phyloP scores from a whole-genome alignment of 1,284 basidiomycete species.

The Ustilago trichophora region DNA sequence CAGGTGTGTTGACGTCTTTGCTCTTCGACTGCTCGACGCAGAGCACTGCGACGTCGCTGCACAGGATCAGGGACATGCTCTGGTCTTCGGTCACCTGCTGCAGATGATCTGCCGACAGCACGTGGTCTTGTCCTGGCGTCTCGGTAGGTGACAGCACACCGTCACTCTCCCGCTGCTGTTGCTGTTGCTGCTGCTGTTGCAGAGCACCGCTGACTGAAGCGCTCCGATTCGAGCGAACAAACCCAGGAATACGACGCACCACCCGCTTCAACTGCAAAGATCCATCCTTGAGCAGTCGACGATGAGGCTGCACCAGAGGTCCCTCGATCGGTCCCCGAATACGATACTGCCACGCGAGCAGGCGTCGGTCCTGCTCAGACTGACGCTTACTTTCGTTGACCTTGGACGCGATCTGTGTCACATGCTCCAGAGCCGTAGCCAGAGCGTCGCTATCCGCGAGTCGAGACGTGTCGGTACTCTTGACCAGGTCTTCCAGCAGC shows the following conservation, averaged over 20 bases:
- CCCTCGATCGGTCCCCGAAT: slow-evolving; percentile 91
- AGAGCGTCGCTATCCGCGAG: slow-evolving; percentile 40
- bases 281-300: slow-evolving; percentile 74
- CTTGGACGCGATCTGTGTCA: slow-evolving; percentile 58
- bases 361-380: slow-evolving; percentile 49
- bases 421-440: slow-evolving; percentile 54
- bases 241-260: slow-evolving; percentile 85
- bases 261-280: slow-evolving; percentile 82
- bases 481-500: slow-evolving; percentile 69
- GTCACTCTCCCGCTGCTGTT: slow-evolving; percentile 1
- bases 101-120: slow-evolving; percentile 86
- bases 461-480: slow-evolving; percentile 47
- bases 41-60: slow-evolving; percentile 90
- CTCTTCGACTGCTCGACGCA: slow-evolving; percentile 74
- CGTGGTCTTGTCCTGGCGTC: slow-evolving; percentile 50
- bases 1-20: slow-evolving; percentile 18
- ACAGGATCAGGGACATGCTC: slow-evolving; percentile 72
- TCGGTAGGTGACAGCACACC: slow-evolving; percentile 2
- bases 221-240: slow-evolving; percentile 69
- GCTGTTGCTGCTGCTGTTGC: too few species aligned
- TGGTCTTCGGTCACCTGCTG: slow-evolving; percentile 69
- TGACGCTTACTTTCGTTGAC: slow-evolving; percentile 68
- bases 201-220: slow-evolving; percentile 11
- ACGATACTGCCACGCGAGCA: slow-evolving; percentile 77
- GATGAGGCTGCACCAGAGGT: slow-evolving; percentile 95